Evolutionary conservation across 73 alveolate genomes (phyloP).

Genomic region (Paramecium pentaurelia): DNA sequence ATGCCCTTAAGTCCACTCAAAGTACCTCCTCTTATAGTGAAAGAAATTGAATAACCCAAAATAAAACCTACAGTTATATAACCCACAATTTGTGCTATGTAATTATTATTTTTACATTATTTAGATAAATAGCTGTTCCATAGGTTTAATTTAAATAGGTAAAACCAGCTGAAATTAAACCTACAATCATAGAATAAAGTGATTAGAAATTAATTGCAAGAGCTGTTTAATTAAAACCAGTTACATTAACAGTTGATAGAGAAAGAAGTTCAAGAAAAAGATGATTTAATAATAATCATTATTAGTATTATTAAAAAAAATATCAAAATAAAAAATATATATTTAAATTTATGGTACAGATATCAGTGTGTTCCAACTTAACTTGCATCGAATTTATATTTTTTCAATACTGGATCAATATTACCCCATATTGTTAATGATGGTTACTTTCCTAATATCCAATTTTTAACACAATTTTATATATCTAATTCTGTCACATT

Average conservation of each 20-base stretch:
- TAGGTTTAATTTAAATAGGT: background rate
- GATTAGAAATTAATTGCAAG: background rate
- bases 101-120: background rate
- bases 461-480: constrained; percentile 3
- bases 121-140: background rate
- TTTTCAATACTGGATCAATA: constrained; percentile 31
- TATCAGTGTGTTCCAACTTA: constrained; percentile 45
- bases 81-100: background rate
- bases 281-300: background rate
- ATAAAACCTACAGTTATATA: background rate
- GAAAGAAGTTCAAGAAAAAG: constrained; percentile 13
- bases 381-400: background rate
- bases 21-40: background rate
- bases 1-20: background rate
- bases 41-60: background rate
- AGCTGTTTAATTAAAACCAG: constrained; percentile 20
- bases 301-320: background rate
- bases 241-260: background rate
- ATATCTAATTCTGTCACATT: constrained; percentile 50
- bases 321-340: background rate
- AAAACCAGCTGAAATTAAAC: background rate
- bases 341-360: background rate
- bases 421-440: constrained; percentile 36
- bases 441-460: background rate
- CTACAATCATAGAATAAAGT: background rate